These are phyloP conservation scores for Umbelopsis vinacea DNA, from an alignment of 192 early-diverging fungal species.

Conservation along the genomic window DNA sequence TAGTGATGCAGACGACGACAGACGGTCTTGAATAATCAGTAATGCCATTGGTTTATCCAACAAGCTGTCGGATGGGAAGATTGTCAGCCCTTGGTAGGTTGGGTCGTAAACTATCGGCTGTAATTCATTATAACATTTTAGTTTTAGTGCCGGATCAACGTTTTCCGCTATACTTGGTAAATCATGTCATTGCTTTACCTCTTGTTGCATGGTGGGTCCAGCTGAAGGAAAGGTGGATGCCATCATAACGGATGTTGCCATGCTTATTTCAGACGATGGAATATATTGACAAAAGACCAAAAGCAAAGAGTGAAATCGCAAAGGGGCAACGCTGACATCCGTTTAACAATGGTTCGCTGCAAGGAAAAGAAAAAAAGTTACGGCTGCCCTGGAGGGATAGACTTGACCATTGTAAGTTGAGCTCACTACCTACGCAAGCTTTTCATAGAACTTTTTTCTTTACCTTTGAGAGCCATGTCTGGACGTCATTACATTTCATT, in stretches of 20 bases:
- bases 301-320: background rate
- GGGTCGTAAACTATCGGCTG: background rate
- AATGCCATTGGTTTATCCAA: constrained; percentile 15
- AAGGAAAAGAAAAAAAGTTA: background rate
- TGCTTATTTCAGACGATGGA: background rate
- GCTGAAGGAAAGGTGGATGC: background rate
- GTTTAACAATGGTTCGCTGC: constrained; percentile 1
- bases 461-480: too few species aligned
- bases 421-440: background rate
- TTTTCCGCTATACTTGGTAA: background rate
- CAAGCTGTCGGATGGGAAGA: constrained; percentile 1
- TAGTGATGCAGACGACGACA: background rate
- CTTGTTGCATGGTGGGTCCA: background rate
- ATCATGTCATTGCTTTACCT: background rate
- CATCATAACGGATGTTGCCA: background rate
- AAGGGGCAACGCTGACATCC: background rate
- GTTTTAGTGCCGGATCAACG: background rate
- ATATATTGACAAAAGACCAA: background rate
- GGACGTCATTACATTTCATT: too few species aligned
- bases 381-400: background rate
- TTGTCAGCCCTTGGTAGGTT: background rate
- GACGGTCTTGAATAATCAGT: background rate
- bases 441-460: too few species aligned
- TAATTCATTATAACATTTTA: background rate
- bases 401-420: background rate